Evolutionary conservation across 2,329 filamentous ascomycete species (phyloP), one percentile per base, ranked within the genome.

Genomic region (Thyridium curvatum): DNA sequence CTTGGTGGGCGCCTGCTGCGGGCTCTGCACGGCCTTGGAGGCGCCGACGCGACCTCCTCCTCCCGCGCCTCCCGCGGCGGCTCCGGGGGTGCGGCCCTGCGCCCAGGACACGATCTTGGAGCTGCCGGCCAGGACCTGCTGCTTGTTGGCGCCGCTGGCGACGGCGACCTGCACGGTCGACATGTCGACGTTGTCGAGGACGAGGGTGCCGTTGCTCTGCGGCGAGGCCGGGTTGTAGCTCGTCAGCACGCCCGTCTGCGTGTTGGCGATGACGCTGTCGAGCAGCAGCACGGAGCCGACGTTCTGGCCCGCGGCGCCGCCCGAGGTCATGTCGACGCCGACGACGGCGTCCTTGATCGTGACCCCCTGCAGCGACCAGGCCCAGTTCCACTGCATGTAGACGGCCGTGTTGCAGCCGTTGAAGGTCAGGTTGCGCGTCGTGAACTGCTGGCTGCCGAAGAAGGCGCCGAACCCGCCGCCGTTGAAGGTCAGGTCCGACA

Each of bases 321-420:
- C 74, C 49, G 74, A 77, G 38, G 82, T 77, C 79, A 94, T 87
- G 62, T 94, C 84, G 46, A 94, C 68, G 40, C 86, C 88, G 30
- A 90, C 64, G n/a, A 69, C 65, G 56, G 83, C 86, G 56, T 83
- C 79, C 59, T 87, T 80, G 62, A 94, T 86, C 34, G 66, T 73
- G 30, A 94, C 50, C 29, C 77, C 84, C 57, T 91, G 87, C 63
- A 93, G 78, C 33, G 82, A 79, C 83, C 85, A 94, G 14, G 80
- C 70, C 88, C 88, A 94, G 66, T 91, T 86, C 88, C 88, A 94
- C 69, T 89, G 89, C 80, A 93, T 84, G 65, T 77, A 87, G 46
- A 94, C 79, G 45, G 85, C 88, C 2, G 86, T 94, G 55, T 86
- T 74, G 68, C 85, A 90, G 60, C 77, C 73, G 58, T 85, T 86